phyloP scores from a whole-genome alignment of 2,329 filamentous ascomycete genomes.

The Apiospora pterosperma region DNA sequence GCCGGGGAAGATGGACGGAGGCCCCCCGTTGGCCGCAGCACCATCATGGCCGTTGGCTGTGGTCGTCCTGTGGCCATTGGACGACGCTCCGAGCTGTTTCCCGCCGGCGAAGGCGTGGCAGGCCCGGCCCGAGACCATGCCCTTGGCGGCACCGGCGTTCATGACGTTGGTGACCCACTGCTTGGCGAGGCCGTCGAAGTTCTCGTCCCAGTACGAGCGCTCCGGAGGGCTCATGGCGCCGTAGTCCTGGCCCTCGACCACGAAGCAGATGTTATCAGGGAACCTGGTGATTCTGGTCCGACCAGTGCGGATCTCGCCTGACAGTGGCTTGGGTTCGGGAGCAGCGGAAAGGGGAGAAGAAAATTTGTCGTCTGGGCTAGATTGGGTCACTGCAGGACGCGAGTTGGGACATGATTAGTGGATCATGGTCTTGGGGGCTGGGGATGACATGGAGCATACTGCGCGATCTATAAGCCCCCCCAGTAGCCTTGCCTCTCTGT shows the following conservation, averaged over 20 bases:
- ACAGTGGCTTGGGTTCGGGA: neutral
- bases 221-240: neutral
- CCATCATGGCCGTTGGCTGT: neutral
- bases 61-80: too few species aligned
- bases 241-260: neutral
- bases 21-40: rapidly evolving
- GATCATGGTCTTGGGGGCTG: neutral
- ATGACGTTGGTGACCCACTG: conserved; percentile 4
- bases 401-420: neutral
- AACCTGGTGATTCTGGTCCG: neutral
- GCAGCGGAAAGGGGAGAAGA: neutral
- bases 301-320: neutral
- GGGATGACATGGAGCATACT: neutral
- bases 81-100: neutral
- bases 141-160: neutral
- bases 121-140: neutral
- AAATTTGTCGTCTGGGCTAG: neutral
- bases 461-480: neutral
- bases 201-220: neutral
- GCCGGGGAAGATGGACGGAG: neutral
- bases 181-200: neutral
- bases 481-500: neutral
- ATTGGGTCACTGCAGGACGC: neutral
- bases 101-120: neutral
- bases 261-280: neutral